phyloP scores from a whole-genome alignment of 2,329 filamentous ascomycete genomes.

The Penicillium thymicola region DNA sequence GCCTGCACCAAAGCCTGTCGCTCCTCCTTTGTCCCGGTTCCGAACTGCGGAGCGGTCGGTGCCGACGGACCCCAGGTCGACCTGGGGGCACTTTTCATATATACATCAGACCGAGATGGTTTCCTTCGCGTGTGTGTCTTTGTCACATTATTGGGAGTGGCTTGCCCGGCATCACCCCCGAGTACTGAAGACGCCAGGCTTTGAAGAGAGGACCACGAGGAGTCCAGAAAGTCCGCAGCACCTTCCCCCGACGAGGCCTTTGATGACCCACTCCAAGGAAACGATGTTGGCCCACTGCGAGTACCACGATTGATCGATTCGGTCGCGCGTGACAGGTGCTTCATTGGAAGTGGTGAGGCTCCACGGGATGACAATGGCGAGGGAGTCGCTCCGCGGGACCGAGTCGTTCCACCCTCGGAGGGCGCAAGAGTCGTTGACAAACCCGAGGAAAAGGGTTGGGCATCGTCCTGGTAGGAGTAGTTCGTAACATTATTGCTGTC shows the following conservation, averaged over 20 bases:
- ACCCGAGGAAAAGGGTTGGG: slow-evolving; percentile 29
- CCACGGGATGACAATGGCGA: slow-evolving; percentile 37
- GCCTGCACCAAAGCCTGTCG: slow-evolving; percentile 46
- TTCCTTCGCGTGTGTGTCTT: slow-evolving; percentile 34
- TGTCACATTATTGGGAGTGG: slow-evolving; percentile 26
- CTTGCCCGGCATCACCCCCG: slow-evolving; percentile 38
- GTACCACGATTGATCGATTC: slow-evolving; percentile 23
- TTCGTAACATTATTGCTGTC: slow-evolving; percentile 24
- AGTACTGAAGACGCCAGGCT: slow-evolving; percentile 48
- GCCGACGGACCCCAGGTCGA: slow-evolving; percentile 44
- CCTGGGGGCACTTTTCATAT: slow-evolving; percentile 26
- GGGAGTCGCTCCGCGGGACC: slow-evolving; percentile 43
- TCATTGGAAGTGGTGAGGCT: slow-evolving; percentile 40
- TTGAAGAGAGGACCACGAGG: slow-evolving; percentile 50
- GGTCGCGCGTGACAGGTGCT: slow-evolving; percentile 35
- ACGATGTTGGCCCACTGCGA: slow-evolving; percentile 21
- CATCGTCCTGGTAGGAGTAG: slow-evolving; percentile 24
- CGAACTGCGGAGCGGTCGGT: slow-evolving; percentile 30
- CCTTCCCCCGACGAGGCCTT: slow-evolving; percentile 26
- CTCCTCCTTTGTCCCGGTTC: slow-evolving; percentile 43
- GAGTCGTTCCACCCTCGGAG: slow-evolving; percentile 20
- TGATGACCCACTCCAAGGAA: slow-evolving; percentile 25
- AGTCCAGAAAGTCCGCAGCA: slow-evolving; percentile 42
- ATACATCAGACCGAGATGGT: slow-evolving; percentile 36
- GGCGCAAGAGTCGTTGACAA: slow-evolving; percentile 27